Evolutionary conservation across 352 stramenopile genomes (phyloP).

Genomic region (Peronospora destructor): DNA sequence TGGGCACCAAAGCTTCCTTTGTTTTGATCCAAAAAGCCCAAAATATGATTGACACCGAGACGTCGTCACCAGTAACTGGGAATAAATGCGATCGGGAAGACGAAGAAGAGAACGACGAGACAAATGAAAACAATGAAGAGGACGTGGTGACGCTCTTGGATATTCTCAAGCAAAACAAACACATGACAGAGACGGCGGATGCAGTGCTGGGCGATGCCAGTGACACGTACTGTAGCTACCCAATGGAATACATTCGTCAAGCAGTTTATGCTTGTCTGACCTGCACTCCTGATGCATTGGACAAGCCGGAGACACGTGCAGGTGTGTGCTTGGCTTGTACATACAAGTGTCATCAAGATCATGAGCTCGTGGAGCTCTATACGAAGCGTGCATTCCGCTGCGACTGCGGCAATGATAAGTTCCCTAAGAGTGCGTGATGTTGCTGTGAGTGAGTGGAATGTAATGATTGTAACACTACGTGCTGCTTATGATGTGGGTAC

Average conservation of each 20-base stretch:
- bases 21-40: neutral
- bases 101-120: neutral
- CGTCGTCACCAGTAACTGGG: constrained; percentile 4
- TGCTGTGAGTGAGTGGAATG: neutral
- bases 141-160: constrained; percentile 56
- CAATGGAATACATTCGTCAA: constrained; percentile 60
- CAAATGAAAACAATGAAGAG: constrained; percentile 31
- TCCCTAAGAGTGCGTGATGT: constrained; percentile 26
- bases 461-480: neutral
- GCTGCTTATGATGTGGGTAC: neutral
- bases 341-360: constrained; percentile 64
- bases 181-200: constrained; percentile 51
- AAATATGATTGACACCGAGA: constrained; percentile 2
- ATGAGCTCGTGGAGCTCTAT: constrained; percentile 78
- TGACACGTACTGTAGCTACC: constrained; percentile 61
- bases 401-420: constrained; percentile 66
- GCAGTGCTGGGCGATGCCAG: constrained; percentile 54
- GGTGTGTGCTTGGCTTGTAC: constrained; percentile 68
- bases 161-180: constrained; percentile 45
- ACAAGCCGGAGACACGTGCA: constrained; percentile 28
- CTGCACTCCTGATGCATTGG: constrained; percentile 42
- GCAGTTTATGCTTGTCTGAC: constrained; percentile 64
- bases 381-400: constrained; percentile 70
- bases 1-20: constrained; percentile 10
- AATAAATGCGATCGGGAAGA: constrained; percentile 17